Evolutionary conservation across 2,329 filamentous ascomycete species (phyloP).

Genomic region (Thermomyces lanuginosus): DNA sequence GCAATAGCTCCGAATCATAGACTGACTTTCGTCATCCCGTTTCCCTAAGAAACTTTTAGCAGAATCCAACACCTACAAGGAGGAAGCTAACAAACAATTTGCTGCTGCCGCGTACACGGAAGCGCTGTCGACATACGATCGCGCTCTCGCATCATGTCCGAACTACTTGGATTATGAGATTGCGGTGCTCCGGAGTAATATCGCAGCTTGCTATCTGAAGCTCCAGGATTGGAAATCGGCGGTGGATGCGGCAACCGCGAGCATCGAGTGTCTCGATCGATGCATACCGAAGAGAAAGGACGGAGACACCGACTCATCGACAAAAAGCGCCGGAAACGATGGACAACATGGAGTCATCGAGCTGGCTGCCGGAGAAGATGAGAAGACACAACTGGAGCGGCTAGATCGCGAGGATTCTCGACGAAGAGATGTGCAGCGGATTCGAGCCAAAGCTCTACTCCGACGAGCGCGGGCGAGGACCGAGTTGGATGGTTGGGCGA

Average conservation of each 20-base stretch:
- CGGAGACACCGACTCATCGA: slow-evolving; percentile 34
- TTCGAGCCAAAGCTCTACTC: slow-evolving; percentile 69
- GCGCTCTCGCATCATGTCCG: slow-evolving; percentile 62
- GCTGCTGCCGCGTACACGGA: slow-evolving; percentile 52
- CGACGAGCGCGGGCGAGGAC: slow-evolving; percentile 58
- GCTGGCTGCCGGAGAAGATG: slow-evolving; percentile 27
- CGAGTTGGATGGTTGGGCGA: slow-evolving; percentile 61
- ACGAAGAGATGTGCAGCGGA: slow-evolving; percentile 52
- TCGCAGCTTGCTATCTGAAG: slow-evolving; percentile 77
- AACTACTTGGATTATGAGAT: slow-evolving; percentile 76
- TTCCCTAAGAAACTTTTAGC: slow-evolving; percentile 44
- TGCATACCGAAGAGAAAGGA: slow-evolving; percentile 10
- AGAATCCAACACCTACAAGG: slow-evolving; percentile 58
- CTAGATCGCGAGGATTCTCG: slow-evolving; percentile 31
- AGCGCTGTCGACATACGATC: slow-evolving; percentile 68
- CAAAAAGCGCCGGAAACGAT: slow-evolving; percentile 14
- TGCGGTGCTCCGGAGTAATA: slow-evolving; percentile 74
- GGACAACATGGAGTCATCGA: slow-evolving; percentile 29
- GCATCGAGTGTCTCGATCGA: slow-evolving; percentile 52
- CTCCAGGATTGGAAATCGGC: slow-evolving; percentile 73
- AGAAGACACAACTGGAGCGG: slow-evolving; percentile 27
- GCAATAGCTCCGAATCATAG: slow-evolving; percentile 3
- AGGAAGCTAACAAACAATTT: slow-evolving; percentile 67
- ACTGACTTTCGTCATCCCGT: slow-evolving; percentile 2
- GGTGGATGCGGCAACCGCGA: slow-evolving; percentile 53